Percentiles rank a stretch among this genome's conserved stretches.
phyloP scores from a whole-genome alignment of 352 stramenopile genomes.

The Phytopythium delawarense region DNA sequence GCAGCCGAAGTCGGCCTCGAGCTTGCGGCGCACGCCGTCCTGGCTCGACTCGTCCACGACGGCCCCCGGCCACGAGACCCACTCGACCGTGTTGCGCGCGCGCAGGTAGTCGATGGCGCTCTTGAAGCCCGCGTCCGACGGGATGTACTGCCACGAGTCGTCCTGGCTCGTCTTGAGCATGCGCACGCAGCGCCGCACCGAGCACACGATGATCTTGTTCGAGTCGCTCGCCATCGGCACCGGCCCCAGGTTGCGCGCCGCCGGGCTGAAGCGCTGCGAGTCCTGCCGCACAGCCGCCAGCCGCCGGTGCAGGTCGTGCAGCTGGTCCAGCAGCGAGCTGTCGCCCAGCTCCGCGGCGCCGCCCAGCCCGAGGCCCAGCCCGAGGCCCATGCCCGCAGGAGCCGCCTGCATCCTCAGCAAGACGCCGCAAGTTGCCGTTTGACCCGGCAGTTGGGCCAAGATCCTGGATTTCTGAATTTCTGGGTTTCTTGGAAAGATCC shows the following conservation, averaged over 20 bases:
- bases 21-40: slow-evolving; percentile 61
- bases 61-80: slow-evolving; percentile 87
- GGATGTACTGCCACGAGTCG: slow-evolving; percentile 73
- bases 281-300: slow-evolving; percentile 70
- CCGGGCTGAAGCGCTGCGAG: slow-evolving; percentile 64
- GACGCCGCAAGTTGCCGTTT: too few species aligned
- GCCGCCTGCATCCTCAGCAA: too few species aligned
- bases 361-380: too few species aligned
- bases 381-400: too few species aligned
- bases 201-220: slow-evolving; percentile 82
- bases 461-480: too few species aligned
- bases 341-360: slow-evolving; percentile 37
- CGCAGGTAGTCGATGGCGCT: slow-evolving; percentile 73
- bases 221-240: slow-evolving; percentile 71
- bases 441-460: too few species aligned
- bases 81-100: slow-evolving; percentile 81
- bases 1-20: slow-evolving; percentile 82
- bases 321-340: slow-evolving; percentile 70
- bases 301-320: slow-evolving; percentile 68
- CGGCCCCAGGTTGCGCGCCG: slow-evolving; percentile 53
- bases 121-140: slow-evolving; percentile 58
- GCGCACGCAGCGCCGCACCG: slow-evolving; percentile 61
- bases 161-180: slow-evolving; percentile 69
- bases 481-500: too few species aligned
- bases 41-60: slow-evolving; percentile 78